Evolutionary conservation across 306 rosid species (phyloP), one percentile per base, ranked within the genome.

Genomic region (Lotus japonicus): DNA sequence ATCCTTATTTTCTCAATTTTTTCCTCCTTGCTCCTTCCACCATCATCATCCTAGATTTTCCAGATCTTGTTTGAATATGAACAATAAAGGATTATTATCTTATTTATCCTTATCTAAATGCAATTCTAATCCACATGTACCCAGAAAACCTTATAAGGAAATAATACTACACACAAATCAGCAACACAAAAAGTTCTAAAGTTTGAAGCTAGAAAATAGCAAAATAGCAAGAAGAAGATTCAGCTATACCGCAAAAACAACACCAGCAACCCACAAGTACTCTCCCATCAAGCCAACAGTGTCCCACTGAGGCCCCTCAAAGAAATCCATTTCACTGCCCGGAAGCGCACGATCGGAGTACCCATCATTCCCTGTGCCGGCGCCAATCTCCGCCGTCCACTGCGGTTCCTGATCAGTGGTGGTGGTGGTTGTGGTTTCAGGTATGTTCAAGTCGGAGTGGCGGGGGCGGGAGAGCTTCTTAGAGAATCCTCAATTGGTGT

Each of bases 221-320:
- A 35, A 5, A 13, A 6, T 5, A 38, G 26, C 16, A n/a, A 39
- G 17, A 35, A 11, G 13, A 16, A 15, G 17, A 2, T 18, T n/a
- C 6, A 36, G 11, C 19, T 15, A 51, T 76, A 92, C 98, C 91
- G 91, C 92, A 35, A 92, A 84, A 59, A 59, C 71, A 42, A 88
- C n/a, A 39, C 96, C 88, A 9, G 90, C 76, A 70, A 92, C 83
- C 97, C 97, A 89, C 74, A 86, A 0, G 58, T 86, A 92, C 83
- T 92, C 79, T 0, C 82, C 82, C 15, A 92, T 60, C 81, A 80
- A 89, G 68, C 38, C 64, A 62, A 64, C 21, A 12, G 42, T 26
- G 16, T 92, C 89, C 97, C 89, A 87, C 62, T 88, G 86, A 2
- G 85, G 76, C 18, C 98, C 98, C 70, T 92, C 94, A 90, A 90